Percentiles rank a stretch among this genome's conserved stretches.
These are phyloP conservation scores for Tulasnella sp. DNA, from an alignment of 768 basidiomycete genomes.

Conservation along the genomic window DNA sequence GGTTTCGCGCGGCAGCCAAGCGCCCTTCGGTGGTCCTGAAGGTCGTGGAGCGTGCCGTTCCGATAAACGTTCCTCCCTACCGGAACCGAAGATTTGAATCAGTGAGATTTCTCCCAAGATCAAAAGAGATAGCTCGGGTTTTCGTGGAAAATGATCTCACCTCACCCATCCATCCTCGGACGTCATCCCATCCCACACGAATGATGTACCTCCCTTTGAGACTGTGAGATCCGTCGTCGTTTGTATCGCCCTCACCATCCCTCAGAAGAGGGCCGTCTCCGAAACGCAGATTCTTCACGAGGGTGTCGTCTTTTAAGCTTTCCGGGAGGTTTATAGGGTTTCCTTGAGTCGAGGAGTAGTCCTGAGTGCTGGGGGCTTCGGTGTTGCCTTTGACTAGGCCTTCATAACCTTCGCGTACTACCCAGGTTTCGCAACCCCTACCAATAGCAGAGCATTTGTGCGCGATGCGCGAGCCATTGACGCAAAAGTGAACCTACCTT, in stretches of 20 bases:
- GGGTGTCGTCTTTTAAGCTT: slow-evolving; percentile 25
- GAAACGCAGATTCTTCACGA: slow-evolving; percentile 71
- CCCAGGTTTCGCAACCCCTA: slow-evolving; percentile 92
- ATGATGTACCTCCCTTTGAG: slow-evolving; percentile 91
- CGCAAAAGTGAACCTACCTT: slow-evolving; percentile 42
- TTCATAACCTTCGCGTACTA: slow-evolving; percentile 97
- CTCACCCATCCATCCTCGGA: slow-evolving; percentile 88
- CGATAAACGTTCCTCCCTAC: slow-evolving; percentile 90
- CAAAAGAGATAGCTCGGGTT: not conserved
- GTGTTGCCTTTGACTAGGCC: slow-evolving; percentile 92
- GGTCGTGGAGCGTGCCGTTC: slow-evolving; percentile 76
- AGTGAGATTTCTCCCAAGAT: slow-evolving; percentile 1
- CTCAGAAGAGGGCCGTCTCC: slow-evolving; percentile 69
- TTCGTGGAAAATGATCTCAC: slow-evolving; percentile 35
- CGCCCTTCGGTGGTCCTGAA: slow-evolving; percentile 88
- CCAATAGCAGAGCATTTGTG: not conserved
- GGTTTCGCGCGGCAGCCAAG: slow-evolving; percentile 76
- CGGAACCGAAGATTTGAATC: not conserved
- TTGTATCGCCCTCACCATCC: slow-evolving; percentile 59
- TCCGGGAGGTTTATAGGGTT: slow-evolving; percentile 26
- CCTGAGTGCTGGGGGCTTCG: slow-evolving; percentile 10
- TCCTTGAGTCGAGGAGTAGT: slow-evolving; percentile 23
- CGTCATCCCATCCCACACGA: slow-evolving; percentile 96
- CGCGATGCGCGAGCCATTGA: not conserved
- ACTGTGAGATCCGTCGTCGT: slow-evolving; percentile 63